Evolutionary conservation across 495 filamentous ascomycete genomes (phyloP).

Genomic region (Evansstolkia leycettana): DNA sequence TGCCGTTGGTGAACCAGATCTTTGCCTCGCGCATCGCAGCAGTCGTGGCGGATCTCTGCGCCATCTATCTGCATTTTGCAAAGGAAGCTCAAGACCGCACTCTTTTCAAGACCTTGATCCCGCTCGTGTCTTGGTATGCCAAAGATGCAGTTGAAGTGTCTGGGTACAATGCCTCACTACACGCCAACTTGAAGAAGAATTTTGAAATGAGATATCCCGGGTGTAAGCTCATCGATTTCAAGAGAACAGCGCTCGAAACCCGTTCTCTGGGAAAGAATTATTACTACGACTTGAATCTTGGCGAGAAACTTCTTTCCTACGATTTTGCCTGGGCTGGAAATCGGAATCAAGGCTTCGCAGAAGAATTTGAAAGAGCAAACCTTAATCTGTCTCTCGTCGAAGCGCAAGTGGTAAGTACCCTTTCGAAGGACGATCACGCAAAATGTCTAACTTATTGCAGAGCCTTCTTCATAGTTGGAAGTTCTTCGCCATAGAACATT

Average conservation of each 20-base stretch:
- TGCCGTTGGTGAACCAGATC: slow-evolving; percentile 28
- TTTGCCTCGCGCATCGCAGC: slow-evolving; percentile 63
- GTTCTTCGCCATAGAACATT: slow-evolving; percentile 74
- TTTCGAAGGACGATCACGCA: neutral
- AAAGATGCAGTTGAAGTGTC: slow-evolving; percentile 60
- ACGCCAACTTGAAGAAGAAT: slow-evolving; percentile 73
- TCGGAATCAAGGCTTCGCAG: slow-evolving; percentile 55
- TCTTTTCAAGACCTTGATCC: slow-evolving; percentile 56
- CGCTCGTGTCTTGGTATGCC: slow-evolving; percentile 63
- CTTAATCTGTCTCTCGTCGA: slow-evolving; percentile 83
- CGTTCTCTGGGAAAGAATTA: slow-evolving; percentile 57
- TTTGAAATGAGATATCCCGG: slow-evolving; percentile 63
- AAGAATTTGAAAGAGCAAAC: slow-evolving; percentile 77
- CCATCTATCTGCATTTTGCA: slow-evolving; percentile 78
- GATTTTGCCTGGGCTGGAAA: slow-evolving; percentile 65
- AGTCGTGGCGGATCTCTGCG: slow-evolving; percentile 72
- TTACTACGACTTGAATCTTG: slow-evolving; percentile 69
- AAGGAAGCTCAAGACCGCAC: slow-evolving; percentile 56
- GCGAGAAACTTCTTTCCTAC: slow-evolving; percentile 59
- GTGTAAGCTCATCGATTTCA: slow-evolving; percentile 60
- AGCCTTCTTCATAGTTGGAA: slow-evolving; percentile 81
- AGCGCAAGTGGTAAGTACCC: slow-evolving; percentile 65
- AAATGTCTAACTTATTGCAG: slow-evolving; percentile 23
- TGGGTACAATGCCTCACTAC: slow-evolving; percentile 74
- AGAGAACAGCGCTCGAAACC: slow-evolving; percentile 52